Evolutionary conservation across 305 asterid genomes (phyloP), one percentile per base, ranked within the genome.

Genomic region (Withania somnifera): DNA sequence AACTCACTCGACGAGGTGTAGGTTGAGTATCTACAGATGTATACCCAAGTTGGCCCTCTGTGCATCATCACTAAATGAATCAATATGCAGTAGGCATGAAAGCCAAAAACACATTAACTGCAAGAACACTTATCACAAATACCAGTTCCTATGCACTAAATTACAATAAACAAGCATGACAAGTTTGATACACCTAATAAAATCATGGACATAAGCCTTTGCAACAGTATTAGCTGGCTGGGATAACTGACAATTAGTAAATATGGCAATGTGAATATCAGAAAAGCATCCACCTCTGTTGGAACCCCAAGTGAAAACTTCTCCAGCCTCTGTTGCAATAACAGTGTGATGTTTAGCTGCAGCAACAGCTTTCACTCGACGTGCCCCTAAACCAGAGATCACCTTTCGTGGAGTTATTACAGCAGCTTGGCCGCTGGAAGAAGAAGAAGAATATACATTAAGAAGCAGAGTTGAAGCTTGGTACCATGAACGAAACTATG

Each of bases 21-120:
- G 99, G 93, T 82, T 97, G 98, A 53, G 98, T 91, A 81, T 97
- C 99, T 82, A 93, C 98, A 84, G 98, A 97, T 85, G 98, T 92
- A 88, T 97, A 97, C 36, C 98, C 99, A 89, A 97, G 98, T 89
- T 97, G 99, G 66, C 99, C 99, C 93, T 97, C 99, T 97, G 92
- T 90, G 88, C 34, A 86, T 83, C 82, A 88, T 87, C 11, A 80
- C 24, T 50, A 73, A 79, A 24, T 63, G 79, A 77, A 75, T 84
- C 76, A 75, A 78, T 22, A 58, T 57, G 61, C 50, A 42, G 30
- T 60, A 57, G 38, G 42, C 79, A 84, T 54, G 61, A 81, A 42
- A 78, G 57, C 17, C n/a, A 76, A 64, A 32, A 81, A 5, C 47
- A 57, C 78, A 83, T 42, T 66, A 81, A 85, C 69, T 56, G 78